Evolutionary conservation across 1,284 basidiomycete genomes (phyloP).

Genomic region (Bondarzewia mesenterica): DNA sequence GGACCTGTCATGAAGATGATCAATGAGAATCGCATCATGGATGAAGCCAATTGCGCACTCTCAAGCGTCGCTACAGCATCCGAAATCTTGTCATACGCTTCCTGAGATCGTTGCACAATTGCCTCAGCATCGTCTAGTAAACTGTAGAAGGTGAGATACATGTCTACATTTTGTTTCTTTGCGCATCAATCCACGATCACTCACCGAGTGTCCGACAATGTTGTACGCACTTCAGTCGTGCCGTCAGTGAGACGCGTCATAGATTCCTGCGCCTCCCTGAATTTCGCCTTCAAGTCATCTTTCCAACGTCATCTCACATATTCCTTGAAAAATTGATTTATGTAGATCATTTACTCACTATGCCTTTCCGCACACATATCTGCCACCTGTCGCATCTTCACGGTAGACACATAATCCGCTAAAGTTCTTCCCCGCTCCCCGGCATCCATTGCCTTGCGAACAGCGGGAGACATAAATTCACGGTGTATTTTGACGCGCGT

Average conservation of each 20-base stretch:
- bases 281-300: constrained; percentile 53
- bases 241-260: constrained; percentile 50
- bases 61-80: constrained; percentile 45
- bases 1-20: not conserved
- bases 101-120: constrained; percentile 46
- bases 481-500: constrained; percentile 56
- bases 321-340: not conserved
- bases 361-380: constrained; percentile 67
- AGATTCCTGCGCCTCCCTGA: constrained; percentile 43
- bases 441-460: constrained; percentile 57
- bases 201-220: constrained; percentile 42
- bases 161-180: constrained; percentile 5
- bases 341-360: constrained; percentile 32
- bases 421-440: constrained; percentile 63
- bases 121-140: constrained; percentile 51
- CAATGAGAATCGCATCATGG: not conserved
- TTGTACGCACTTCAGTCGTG: constrained; percentile 48
- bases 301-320: not conserved
- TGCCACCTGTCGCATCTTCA: constrained; percentile 73
- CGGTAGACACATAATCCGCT: constrained; percentile 71
- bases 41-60: constrained; percentile 29
- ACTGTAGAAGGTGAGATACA: constrained; percentile 25
- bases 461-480: constrained; percentile 63
- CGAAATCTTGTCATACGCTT: constrained; percentile 47
- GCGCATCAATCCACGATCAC: constrained; percentile 15